Evolutionary conservation across 2,329 filamentous ascomycete genomes (phyloP), one percentile per base, ranked within the genome.

Genomic region (Calycina marina): DNA sequence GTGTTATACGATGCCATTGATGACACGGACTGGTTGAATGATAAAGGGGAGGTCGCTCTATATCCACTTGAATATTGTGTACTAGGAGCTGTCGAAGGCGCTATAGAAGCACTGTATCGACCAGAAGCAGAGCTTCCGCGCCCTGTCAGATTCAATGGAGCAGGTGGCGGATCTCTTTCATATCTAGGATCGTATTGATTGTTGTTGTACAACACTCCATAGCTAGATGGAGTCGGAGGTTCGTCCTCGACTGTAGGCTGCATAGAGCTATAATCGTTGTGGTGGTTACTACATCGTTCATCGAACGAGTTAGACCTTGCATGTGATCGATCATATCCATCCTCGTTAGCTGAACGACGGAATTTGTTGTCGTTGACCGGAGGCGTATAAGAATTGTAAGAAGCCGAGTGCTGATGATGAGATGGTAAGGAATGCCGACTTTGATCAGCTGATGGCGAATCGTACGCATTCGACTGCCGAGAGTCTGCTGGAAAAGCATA

Each of bases 171-270:
- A 12, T 42, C 44, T 35, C 50, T 35, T 17, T 51, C 43, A 38
- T 53, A 48, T 38, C 38, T 34, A 18, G 30, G 28, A 4, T 48
- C 39, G 32, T 46, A 40, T 18, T 37, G 38, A 31, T n/a, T n/a
- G n/a, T n/a, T n/a, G n/a, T n/a, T 31, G 34, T 31, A 30, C 39
- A 43, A 8, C 32, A n/a, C 38, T 37, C 40, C 28, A 28, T 42
- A 39, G 4, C 37, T 31, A 16, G 42, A 38, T 13, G 51, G 49
- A 26, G 49, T 50, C 5, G 44, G 43, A 9, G 50, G 49, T 15
- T 44, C 60, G 45, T 63, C 60, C 40, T 62, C 60, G 28, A 63
- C 60, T 1, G 57, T 57, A 6, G 60, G 57, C 36, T 63, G 60
- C 60, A 63, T 61, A 5, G 56, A 53, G 8, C 54, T 55, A 39